Percentiles rank a stretch among this genome's conserved stretches.
These are phyloP conservation scores for Heritiera fomes DNA, from an alignment of 345 rosid species.

Conservation along the genomic window DNA sequence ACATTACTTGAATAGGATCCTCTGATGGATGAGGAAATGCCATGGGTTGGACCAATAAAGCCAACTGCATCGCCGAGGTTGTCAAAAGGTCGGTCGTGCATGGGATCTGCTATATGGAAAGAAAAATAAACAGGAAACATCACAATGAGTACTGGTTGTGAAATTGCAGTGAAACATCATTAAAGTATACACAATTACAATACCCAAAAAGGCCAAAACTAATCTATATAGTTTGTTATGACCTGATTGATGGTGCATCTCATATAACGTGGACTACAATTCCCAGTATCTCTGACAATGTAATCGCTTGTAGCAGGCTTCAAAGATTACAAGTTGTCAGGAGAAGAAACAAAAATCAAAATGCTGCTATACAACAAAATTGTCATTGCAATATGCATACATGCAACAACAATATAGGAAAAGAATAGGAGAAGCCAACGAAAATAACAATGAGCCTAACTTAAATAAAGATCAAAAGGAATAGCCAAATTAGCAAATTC, in stretches of 20 bases:
- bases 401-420: constrained; percentile 1
- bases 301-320: constrained; percentile 95
- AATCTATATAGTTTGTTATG: constrained; percentile 22
- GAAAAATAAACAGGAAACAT: constrained; percentile 6
- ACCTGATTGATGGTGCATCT: constrained; percentile 99
- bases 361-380: background rate
- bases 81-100: constrained; percentile 91
- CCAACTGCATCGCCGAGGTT: constrained; percentile 94
- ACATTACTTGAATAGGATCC: constrained; percentile 86
- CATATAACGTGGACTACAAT: constrained; percentile 98
- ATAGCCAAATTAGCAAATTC: background rate
- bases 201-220: constrained; percentile 9
- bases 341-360: constrained; percentile 13
- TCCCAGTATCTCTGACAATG: constrained; percentile 83
- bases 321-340: constrained; percentile 30
- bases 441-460: background rate
- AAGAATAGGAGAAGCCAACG: background rate
- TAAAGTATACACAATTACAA: constrained; percentile 2
- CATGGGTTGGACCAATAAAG: constrained; percentile 90
- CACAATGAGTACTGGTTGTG: background rate
- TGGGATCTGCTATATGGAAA: constrained; percentile 64
- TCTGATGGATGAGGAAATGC: constrained; percentile 96
- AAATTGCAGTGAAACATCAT: constrained; percentile 11
- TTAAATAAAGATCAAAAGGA: background rate
- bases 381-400: background rate